Conservation (phyloP, 768 basidiomycete genomes). For the Suillus lakei region DNA sequence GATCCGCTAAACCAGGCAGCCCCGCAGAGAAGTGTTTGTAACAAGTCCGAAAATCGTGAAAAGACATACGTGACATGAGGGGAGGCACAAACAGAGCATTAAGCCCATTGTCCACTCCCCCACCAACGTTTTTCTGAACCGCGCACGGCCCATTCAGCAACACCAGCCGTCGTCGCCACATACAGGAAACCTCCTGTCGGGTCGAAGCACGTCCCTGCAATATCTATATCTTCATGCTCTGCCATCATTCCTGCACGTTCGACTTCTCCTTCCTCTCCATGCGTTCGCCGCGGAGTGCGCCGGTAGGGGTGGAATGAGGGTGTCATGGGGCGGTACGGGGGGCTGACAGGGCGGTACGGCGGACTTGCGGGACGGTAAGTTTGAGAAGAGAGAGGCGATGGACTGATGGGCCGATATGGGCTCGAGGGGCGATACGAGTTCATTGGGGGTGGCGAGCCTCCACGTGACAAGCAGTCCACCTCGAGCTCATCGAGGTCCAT, state of each 20-base stretch:
- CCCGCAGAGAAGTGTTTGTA: not conserved
- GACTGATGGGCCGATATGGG: constrained; percentile 29
- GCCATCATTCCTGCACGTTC: not conserved
- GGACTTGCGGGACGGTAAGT: not conserved
- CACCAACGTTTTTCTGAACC: constrained; percentile 80
- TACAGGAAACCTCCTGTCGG: constrained; percentile 70
- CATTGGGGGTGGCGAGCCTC: constrained; percentile 47
- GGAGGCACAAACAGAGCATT: not conserved
- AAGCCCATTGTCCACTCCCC: constrained; percentile 51
- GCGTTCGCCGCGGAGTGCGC: not conserved
- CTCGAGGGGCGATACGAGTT: not conserved
- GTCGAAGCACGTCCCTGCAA: constrained; percentile 79
- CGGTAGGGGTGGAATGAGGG: not conserved
- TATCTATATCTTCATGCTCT: constrained; percentile 43
- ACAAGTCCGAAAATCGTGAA: not conserved
- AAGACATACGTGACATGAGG: not conserved
- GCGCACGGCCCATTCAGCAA: constrained; percentile 79
- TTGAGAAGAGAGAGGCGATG: constrained; percentile 26
- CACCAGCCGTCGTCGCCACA: constrained; percentile 63
- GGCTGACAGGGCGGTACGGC: constrained; percentile 14
- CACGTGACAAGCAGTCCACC: constrained; percentile 56
- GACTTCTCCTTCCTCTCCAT: constrained; percentile 2
- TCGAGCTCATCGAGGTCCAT: constrained; percentile 56
- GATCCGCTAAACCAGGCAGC: not conserved
- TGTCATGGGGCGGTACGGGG: constrained; percentile 12